Evolutionary conservation across 2,329 filamentous ascomycete genomes (phyloP).

Genomic region (Calonectria crousiana): DNA sequence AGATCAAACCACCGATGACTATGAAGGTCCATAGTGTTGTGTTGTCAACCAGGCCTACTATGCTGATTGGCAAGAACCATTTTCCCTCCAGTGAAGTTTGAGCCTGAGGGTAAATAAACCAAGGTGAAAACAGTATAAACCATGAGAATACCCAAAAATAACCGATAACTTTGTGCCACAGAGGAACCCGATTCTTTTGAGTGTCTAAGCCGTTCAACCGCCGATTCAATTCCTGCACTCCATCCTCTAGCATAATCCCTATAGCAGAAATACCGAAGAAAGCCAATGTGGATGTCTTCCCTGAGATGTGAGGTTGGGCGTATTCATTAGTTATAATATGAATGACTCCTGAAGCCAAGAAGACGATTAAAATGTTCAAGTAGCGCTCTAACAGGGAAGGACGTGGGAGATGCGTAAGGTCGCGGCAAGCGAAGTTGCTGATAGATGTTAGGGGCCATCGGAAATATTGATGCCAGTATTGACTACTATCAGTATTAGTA

Average conservation of each 20-base stretch:
- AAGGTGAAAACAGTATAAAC: neutral
- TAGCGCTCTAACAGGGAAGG: neutral
- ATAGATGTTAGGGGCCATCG: neutral
- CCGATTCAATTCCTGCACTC: neutral
- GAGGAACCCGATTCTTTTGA: neutral
- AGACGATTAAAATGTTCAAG: neutral
- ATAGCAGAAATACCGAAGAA: neutral
- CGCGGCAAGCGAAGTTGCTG: neutral
- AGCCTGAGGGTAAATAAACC: neutral
- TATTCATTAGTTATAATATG: neutral
- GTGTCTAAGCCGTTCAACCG: neutral
- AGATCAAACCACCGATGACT: neutral
- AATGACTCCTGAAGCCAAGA: neutral
- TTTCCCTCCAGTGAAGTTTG: neutral
- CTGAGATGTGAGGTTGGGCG: neutral
- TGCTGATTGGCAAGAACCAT: neutral
- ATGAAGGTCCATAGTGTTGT: neutral
- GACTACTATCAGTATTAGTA: neutral
- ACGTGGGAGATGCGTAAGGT: neutral
- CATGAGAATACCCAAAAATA: neutral
- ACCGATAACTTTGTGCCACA: neutral
- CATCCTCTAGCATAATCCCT: neutral
- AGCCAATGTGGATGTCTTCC: neutral
- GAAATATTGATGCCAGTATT: conserved; percentile 1
- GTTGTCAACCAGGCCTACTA: neutral